phyloP scores from a whole-genome alignment of 495 filamentous ascomycete genomes.

The Penicillium lividum region DNA sequence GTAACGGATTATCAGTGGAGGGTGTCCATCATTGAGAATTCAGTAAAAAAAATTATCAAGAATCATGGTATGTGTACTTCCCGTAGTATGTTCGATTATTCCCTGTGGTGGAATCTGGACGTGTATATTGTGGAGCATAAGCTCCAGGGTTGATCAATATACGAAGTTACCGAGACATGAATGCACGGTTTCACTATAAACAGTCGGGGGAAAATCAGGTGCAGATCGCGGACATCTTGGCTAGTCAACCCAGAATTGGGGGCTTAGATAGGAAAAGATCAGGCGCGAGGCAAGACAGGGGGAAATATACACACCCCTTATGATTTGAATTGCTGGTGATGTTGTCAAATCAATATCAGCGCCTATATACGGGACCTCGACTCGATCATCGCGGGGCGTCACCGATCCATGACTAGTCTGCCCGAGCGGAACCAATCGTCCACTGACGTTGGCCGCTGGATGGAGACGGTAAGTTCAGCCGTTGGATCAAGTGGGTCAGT shows the following conservation, averaged over 20 bases:
- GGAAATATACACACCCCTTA: background rate
- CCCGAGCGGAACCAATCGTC: conserved; percentile 25
- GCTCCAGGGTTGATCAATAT: background rate
- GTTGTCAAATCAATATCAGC: background rate
- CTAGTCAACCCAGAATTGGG: conserved; percentile 4
- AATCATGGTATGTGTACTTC: background rate
- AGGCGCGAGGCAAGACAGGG: conserved; percentile 7
- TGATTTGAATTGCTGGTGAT: background rate
- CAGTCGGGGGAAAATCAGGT: background rate
- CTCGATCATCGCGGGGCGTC: conserved; percentile 35
- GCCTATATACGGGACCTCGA: conserved; percentile 10
- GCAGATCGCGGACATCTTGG: background rate
- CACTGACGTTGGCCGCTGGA: conserved; percentile 18
- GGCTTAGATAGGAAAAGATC: conserved; percentile 9
- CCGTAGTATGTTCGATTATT: background rate
- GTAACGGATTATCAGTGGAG: background rate
- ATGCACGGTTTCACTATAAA: background rate
- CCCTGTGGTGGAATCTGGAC: background rate
- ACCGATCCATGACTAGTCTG: conserved; percentile 32
- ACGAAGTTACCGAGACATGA: background rate
- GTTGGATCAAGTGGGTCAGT: conserved; percentile 32
- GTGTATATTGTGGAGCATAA: background rate
- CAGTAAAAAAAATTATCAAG: background rate
- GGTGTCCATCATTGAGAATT: background rate
- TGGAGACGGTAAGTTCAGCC: conserved; percentile 29